A percentile compares a stretch with the other conserved stretches of the same genome.
Conservation (phyloP, 257 asterid species). For the Orobanche coerulescens region DNA sequence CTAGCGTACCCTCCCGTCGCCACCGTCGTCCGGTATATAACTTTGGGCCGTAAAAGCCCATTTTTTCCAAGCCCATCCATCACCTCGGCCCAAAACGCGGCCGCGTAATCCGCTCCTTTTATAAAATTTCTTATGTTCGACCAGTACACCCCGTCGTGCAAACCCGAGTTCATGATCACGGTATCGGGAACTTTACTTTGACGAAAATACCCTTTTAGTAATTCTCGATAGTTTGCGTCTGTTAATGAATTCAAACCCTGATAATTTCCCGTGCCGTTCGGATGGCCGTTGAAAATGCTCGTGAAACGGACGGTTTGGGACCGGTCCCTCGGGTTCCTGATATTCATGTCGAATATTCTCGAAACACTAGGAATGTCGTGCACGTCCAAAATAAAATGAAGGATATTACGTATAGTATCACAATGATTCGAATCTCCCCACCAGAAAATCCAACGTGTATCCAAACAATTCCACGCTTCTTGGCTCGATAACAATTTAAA, state of each 20-base stretch:
- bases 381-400: conserved; percentile 50
- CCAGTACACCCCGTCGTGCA: conserved; percentile 83
- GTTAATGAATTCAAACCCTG: conserved; percentile 55
- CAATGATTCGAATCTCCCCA: conserved; percentile 96
- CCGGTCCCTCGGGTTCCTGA: conserved; percentile 58
- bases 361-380: conserved; percentile 33
- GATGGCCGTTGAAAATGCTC: conserved; percentile 77
- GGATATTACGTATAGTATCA: conserved; percentile 66
- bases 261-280: conserved; percentile 47
- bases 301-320: conserved; percentile 57
- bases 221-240: conserved; percentile 37
- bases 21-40: conserved; percentile 69
- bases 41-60: conserved; percentile 40
- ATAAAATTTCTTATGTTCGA: conserved; percentile 40
- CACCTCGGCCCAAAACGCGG: conserved; percentile 59
- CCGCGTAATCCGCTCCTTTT: conserved; percentile 52
- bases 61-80: conserved; percentile 34
- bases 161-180: conserved; percentile 77
- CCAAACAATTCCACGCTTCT: conserved; percentile 63
- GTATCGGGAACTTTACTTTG: conserved; percentile 50
- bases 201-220: conserved; percentile 44
- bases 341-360: conserved; percentile 55
- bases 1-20: conserved; percentile 72
- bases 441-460: conserved; percentile 77
- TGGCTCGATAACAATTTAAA: conserved; percentile 43